Evolutionary conservation across 2,329 filamentous ascomycete genomes (phyloP), one percentile per base, ranked within the genome.

Genomic region (Pseudonectria buxi): DNA sequence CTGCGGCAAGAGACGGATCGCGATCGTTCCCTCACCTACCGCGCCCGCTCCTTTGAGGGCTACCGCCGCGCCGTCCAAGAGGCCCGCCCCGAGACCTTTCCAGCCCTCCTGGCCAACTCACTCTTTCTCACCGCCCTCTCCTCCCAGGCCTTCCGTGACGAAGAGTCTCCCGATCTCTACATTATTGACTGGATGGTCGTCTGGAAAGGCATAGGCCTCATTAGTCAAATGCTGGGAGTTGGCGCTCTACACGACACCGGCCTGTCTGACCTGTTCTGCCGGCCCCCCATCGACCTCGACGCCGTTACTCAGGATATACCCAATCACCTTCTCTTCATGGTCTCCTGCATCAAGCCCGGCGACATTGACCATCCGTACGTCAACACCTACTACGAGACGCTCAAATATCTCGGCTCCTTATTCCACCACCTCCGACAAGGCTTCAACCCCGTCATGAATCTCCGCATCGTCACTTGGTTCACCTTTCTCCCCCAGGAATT

Each of bases 181-280:
- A 65, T 76, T 22, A 51, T 76, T 29, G 67, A 76, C 48, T 78
- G 74, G 72, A 70, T 76, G 55, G 46, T 66, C 3, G 60, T 77
- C 10, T 78, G 72, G 72, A 60, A 65, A 9, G 73, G 73, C 9
- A 75, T 64, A 16, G 62, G 69, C 22, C 51, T 71, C 12, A 69
- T 76, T 22, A 56, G 74, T 26, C 55, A 67, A 1, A 41, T 53
- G 14, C 54, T 58, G 38, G 47, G 50, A 4, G 35, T 52, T 1
- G 43, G 47, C 13, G 46, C 35, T 11, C 42, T 61, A 13, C 36
- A 57, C 31, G 53, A 63, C 3, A 65, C 68, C 0, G 72, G 71
- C 12, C 48, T 76, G 36, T 57, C 61, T 2, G 48, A 57, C 5
- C 57, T 77, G 10, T 72, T 77, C 44, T 64, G 62, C 38, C 63